Conservation (phyloP, 2,329 filamentous ascomycete species). For the Helotiales sp. region DNA sequence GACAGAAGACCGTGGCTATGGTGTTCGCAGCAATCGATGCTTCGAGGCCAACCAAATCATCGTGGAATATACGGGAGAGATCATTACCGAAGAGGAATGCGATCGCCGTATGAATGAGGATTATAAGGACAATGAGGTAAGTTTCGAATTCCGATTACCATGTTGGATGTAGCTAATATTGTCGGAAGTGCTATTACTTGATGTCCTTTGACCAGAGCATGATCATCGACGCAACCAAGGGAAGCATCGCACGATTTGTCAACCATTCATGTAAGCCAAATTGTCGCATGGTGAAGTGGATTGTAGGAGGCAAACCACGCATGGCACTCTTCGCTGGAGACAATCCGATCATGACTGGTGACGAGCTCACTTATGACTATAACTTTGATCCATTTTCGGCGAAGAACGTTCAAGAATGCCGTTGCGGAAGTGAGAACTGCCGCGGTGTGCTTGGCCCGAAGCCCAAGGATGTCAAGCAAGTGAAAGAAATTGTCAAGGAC, state of each 20-base stretch:
- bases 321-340: constrained; percentile 97
- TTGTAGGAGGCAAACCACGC: constrained; percentile 86
- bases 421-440: constrained; percentile 64
- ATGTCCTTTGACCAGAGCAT: constrained; percentile 99
- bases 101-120: constrained; percentile 89
- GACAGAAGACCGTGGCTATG: constrained; percentile 84
- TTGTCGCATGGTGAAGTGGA: constrained; percentile 98
- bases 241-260: constrained; percentile 95
- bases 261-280: constrained; percentile 98
- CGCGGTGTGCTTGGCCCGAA: constrained; percentile 64
- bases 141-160: constrained; percentile 32
- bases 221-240: constrained; percentile 95
- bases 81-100: constrained; percentile 92
- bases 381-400: constrained; percentile 70
- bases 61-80: constrained; percentile 97
- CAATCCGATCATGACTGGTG: constrained; percentile 85
- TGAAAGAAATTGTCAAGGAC: constrained; percentile 44
- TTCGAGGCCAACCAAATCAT: constrained; percentile 93
- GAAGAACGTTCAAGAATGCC: constrained; percentile 67
- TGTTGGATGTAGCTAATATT: constrained; percentile 15
- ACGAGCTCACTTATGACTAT: constrained; percentile 94
- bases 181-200: constrained; percentile 82
- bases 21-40: constrained; percentile 84
- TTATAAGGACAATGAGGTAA: constrained; percentile 90
- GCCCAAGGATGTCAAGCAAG: constrained; percentile 53